Base-by-base conservation (phyloP, 768 basidiomycete genomes). In the Naganishia friedmannii region DNA sequence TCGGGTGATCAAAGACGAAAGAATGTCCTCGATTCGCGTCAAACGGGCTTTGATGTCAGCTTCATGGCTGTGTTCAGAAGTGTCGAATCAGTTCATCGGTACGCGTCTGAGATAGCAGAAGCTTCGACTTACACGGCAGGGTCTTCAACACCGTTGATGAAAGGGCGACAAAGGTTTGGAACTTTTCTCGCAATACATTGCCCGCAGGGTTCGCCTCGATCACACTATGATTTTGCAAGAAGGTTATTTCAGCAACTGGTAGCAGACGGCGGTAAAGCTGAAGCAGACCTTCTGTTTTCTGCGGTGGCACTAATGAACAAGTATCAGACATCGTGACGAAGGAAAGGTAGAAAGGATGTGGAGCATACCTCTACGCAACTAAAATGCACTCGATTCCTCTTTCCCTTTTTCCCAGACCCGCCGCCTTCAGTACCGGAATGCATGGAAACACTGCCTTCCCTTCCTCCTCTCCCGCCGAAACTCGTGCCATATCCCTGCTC, bases 161-260 rank as follows among this genome's bases (percentile, higher is more conserved):
- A 82, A 8, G 79, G 79, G 65, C 81, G 58, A 66, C 81, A 82
- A 2, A 82, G 76, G 70, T 82, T 79, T 0, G 81, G 81, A 0
- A 82, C 81, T 53, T 78, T 76, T 28, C 81, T 72, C 6, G 78
- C 79, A 17, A 82, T 77, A 69, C 81, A 81, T 65, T 82, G 79
- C 12, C 76, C 76, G 65, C 77, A 81, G 3, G 79, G 79, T 68
- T 80, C 73, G 68, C 76, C 75, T 48, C 77, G 65, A 69, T 77
- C 77, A 58, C 77, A 80, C 42, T 54, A 31, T 28, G 12, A 37
- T 53, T 21, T 28, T 28, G n/a, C 28, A n/a, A 60, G 29, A 48
- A 8, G 26, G 9, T 15, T n/a, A n/a, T 21, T 31, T 66, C 19
- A 45, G 53, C 39, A 48, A 51, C 29, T 42, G 12, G 53, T 15